Evolutionary conservation across 2,329 filamentous ascomycete species (phyloP), one percentile per base, ranked within the genome.

Genomic region (Pseudopyrenochaeta lycopersici): DNA sequence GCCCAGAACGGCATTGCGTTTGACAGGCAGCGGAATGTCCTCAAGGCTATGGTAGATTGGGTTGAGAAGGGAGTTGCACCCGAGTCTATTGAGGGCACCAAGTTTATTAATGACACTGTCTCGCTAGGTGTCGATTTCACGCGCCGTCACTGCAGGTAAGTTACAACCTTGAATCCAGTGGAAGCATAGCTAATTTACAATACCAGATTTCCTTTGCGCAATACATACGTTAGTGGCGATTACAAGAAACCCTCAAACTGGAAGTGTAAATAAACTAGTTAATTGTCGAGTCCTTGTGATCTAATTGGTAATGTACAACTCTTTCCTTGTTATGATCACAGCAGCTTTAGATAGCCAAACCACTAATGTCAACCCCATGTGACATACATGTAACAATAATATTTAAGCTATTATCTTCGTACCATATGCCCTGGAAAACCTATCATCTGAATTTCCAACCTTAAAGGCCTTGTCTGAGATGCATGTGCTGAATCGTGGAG

Each of bases 41-140:
- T 84, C 20, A 65, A 73, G 4, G 76, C 78, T 0, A 69, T 83
- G 6, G 78, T 81, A 5, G 65, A 69, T 6, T 81, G 80, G 79
- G 79, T 82, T 2, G 80, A 74, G 54, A 21, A 63, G 10, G 68
- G 62, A 1, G 45, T 64, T 3, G 76, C 77, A 0, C 80, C 81
- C 0, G 74, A 77, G 2, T 64, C 64, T 31, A 45, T 74, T 0
- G 58, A 62, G 17, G 71, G 69, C 1, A 68, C 64, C 0, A 70
- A 66, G 53, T 68, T 67, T 40, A 52, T 66, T 5, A 76, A 80
- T 58, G 77, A 81, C 62, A 68, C 66, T 2, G 72, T 72, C 1
- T 64, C 67, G 6, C 55, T 73, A 9, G 81, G 76, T 0, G 71
- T 84, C 1, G 57, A 77, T 40, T 78, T 78, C 42, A 78, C 78